These are phyloP conservation scores for Phalaenopsis hybrid DNA, from an alignment of 116 monocot genomes.

Conservation along the genomic window DNA sequence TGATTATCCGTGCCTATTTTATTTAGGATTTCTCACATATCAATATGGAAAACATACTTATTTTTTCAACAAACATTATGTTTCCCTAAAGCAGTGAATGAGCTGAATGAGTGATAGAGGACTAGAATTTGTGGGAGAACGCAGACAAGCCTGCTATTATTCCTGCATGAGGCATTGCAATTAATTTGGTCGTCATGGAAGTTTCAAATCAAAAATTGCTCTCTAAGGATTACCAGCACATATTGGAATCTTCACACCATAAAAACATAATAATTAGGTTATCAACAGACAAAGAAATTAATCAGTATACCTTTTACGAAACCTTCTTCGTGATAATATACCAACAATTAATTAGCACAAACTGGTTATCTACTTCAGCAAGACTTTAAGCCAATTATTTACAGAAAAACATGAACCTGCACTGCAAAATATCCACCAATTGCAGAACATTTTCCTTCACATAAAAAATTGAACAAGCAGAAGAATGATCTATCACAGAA, in stretches of 20 bases:
- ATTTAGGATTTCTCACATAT: not conserved
- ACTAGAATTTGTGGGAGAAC: not conserved
- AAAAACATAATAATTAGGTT: no score
- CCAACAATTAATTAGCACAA: no score
- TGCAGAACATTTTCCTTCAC: no score
- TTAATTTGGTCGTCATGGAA: not conserved
- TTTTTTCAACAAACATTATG: not conserved
- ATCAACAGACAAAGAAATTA: no score
- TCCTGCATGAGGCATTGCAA: not conserved
- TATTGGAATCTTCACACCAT: not conserved
- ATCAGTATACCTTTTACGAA: no score
- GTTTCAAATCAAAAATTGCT: not conserved
- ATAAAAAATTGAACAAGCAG: no score
- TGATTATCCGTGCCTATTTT: not conserved
- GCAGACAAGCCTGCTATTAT: not conserved
- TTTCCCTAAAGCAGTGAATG: not conserved
- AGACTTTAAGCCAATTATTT: no score
- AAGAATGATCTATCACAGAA: no score
- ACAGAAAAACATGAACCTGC: no score
- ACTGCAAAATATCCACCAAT: no score
- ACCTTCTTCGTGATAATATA: no score
- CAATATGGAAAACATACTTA: not conserved
- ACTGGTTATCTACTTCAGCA: no score
- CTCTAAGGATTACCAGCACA: not conserved
- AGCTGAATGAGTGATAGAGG: not conserved